phyloP scores from a whole-genome alignment of 176 grass and related monocot species.

The Coix lacrymajobi region DNA sequence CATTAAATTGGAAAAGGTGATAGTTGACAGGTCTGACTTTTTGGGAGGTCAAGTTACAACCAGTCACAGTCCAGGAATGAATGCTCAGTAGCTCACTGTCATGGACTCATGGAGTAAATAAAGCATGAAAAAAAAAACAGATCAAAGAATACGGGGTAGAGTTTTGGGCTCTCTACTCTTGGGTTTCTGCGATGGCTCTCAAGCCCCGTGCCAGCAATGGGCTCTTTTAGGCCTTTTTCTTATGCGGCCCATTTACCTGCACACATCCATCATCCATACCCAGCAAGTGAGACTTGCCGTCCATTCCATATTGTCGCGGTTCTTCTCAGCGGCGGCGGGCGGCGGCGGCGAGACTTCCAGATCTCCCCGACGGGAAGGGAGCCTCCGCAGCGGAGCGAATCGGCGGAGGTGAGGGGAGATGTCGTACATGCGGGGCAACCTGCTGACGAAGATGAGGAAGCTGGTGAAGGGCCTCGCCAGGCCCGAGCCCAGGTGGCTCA shows the following conservation, averaged over 20 bases:
- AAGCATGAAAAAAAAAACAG: too few species aligned
- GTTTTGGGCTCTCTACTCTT: not conserved
- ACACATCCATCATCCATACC: not conserved
- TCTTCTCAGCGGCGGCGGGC: not conserved
- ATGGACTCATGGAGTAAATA: too few species aligned
- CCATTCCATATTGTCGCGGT: not conserved
- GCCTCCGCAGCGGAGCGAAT: not conserved
- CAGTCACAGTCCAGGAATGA: too few species aligned
- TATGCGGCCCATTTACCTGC: not conserved
- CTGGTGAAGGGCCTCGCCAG: constrained; percentile 77
- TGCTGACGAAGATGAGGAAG: constrained; percentile 71
- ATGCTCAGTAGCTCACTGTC: too few species aligned
- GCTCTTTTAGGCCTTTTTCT: not conserved
- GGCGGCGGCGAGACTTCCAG: not conserved
- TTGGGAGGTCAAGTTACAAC: too few species aligned
- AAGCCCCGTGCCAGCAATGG: not conserved
- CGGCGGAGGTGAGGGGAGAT: constrained; percentile 9
- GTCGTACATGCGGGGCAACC: constrained; percentile 77
- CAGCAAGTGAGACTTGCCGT: not conserved
- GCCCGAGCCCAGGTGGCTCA: constrained; percentile 72
- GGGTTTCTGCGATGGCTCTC: not conserved
- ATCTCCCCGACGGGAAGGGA: not conserved
- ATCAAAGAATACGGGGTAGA: not conserved
- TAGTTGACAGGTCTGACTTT: too few species aligned
- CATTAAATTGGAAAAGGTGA: too few species aligned